Evolutionary conservation across 2,329 filamentous ascomycete species (phyloP), one percentile per base, ranked within the genome.

Genomic region (Penicillium sumatraense): DNA sequence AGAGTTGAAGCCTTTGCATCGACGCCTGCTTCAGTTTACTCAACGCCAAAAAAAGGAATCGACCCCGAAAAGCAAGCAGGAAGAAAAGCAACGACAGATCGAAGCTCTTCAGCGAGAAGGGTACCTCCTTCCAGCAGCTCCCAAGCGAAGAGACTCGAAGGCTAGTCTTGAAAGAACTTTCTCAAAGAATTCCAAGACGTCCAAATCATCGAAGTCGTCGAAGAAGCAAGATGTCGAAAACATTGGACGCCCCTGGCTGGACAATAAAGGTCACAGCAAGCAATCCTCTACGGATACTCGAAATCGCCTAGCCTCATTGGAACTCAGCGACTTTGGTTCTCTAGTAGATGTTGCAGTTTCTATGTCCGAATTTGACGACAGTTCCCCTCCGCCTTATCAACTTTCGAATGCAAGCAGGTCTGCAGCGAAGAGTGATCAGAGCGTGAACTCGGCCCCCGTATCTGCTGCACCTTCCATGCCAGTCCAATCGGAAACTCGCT

Each of bases 201-300:
- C 42, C 3, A 46, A 31, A 31, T 46, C 42, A 29, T 46, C 42
- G 2, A 31, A 11, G n/a, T 46, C 42, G 8, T 70, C 69, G 0
- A 72, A 58, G 29, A 67, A 58, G 52, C 63, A 67, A 31, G 72
- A 75, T 46, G 68, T 75, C 18, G 72, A 75, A 53, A 67, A 59
- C 21, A 74, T 74, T 49, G 73, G 72, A 21, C 72, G 68, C 48
- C 72, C 72, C 47, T 75, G 72, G 72, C 56, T 75, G 38, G 66
- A 64, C 27, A 66, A 66, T 48, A 65, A 64, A n/a, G 59, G 59
- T 33, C 60, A 66, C 38, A 55, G 46, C 16, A 58, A 51, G 20
- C 61, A 49, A 38, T 56, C 45, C 5, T 49, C 54, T 9, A 36
- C 9, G 4, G 59, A 62, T 2, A 45, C 54, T 10, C 61, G 56